Conservation (phyloP, 257 asterid species). For the Jaltomata sinuosa region DNA sequence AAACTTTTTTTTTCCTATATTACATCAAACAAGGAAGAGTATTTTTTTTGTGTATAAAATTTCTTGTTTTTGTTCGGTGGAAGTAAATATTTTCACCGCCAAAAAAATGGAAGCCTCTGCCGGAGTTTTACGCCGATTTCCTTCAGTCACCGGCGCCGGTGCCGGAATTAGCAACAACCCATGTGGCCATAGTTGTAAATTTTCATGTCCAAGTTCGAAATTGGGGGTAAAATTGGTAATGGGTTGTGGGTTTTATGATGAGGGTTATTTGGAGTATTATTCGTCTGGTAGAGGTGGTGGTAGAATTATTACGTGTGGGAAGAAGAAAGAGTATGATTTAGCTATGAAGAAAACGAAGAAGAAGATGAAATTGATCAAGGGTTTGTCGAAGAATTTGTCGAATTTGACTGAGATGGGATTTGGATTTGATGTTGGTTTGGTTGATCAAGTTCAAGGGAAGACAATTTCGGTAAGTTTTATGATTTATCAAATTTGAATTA, state of each 20-base stretch:
- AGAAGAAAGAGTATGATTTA: constrained; percentile 15
- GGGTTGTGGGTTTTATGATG: constrained; percentile 30
- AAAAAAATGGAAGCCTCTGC: not conserved
- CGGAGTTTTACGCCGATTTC: not conserved
- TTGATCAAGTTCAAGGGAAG: constrained; percentile 39
- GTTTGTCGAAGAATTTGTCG: constrained; percentile 39
- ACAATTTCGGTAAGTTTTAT: constrained; percentile 48
- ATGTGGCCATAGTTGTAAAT: not conserved
- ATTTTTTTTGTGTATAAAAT: no score
- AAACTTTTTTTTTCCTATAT: not conserved
- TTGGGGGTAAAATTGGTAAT: not conserved
- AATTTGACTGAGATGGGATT: constrained; percentile 38
- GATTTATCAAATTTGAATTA: no score
- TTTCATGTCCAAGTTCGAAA: not conserved
- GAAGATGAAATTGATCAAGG: constrained; percentile 61
- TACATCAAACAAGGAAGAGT: not conserved
- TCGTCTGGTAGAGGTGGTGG: constrained; percentile 14
- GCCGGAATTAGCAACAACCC: not conserved
- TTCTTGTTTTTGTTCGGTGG: no score
- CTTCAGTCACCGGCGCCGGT: not conserved
- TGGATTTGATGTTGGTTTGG: constrained; percentile 23
- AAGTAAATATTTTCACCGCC: not conserved
- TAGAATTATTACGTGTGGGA: constrained; percentile 1
- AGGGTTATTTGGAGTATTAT: constrained; percentile 49
- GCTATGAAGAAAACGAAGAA: constrained; percentile 39